phyloP scores from a whole-genome alignment of 2,329 filamentous ascomycete species.

The Calonectria pauciramosa region DNA sequence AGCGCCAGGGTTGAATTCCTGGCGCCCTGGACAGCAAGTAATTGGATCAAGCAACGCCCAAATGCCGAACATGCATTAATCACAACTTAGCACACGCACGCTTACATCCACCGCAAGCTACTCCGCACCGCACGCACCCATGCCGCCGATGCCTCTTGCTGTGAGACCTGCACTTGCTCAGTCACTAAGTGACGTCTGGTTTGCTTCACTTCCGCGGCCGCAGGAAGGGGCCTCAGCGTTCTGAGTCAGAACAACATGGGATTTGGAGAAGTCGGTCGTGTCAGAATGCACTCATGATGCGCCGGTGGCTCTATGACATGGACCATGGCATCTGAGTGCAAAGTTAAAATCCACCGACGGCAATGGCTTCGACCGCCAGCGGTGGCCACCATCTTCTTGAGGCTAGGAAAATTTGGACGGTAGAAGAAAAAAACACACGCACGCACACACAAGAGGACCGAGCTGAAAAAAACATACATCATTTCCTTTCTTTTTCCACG shows the following conservation, averaged over 20 bases:
- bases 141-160: background rate
- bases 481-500: slow-evolving; percentile 31
- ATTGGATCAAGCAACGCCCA: slow-evolving; percentile 6
- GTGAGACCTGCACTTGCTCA: background rate
- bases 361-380: slow-evolving; percentile 22
- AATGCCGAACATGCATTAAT: slow-evolving; percentile 17
- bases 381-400: background rate
- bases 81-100: slow-evolving; percentile 5
- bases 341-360: slow-evolving; percentile 20
- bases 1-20: background rate
- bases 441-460: slow-evolving; percentile 7
- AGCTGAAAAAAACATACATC: slow-evolving; percentile 30
- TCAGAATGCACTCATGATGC: background rate
- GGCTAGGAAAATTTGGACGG: background rate
- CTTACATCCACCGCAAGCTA: background rate
- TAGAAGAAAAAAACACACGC: slow-evolving; percentile 9
- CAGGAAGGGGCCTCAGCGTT: background rate
- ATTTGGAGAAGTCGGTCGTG: background rate
- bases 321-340: slow-evolving; percentile 2
- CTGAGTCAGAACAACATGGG: background rate
- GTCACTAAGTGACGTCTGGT: background rate
- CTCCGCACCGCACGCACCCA: background rate
- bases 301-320: background rate
- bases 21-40: background rate
- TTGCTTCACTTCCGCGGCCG: background rate